phyloP scores from a whole-genome alignment of 768 basidiomycete species.

The Grammothele lineata region DNA sequence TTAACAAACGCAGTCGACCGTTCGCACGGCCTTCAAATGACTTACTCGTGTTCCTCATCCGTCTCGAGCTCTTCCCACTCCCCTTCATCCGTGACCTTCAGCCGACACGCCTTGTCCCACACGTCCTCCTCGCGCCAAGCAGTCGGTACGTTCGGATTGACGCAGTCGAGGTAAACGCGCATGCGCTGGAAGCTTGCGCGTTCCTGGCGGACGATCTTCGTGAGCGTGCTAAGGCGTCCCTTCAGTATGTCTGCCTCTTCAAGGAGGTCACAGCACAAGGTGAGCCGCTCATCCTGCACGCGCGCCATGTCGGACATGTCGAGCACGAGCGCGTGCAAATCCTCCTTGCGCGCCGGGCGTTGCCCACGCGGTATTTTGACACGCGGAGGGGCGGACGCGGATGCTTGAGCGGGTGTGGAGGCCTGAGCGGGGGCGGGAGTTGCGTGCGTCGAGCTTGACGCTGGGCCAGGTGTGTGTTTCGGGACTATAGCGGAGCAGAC shows the following conservation, averaged over 20 bases:
- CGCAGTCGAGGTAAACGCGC: conserved; percentile 2
- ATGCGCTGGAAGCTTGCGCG: conserved; percentile 4
- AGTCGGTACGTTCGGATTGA: background rate
- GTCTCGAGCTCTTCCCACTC: conserved; percentile 4
- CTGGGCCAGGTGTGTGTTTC: too few species aligned
- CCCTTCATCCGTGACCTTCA: conserved; percentile 1
- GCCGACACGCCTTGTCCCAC: conserved; percentile 5
- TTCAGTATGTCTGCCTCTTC: too few species aligned
- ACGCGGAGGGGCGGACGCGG: too few species aligned
- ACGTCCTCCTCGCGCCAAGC: conserved; percentile 5
- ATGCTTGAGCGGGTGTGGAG: too few species aligned
- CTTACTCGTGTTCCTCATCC: conserved; percentile 5
- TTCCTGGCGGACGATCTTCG: conserved; percentile 8
- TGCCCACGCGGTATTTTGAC: too few species aligned
- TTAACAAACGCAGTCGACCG: background rate
- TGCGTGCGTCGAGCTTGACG: too few species aligned
- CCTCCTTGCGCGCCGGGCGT: too few species aligned
- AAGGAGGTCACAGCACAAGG: background rate
- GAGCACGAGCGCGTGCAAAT: too few species aligned
- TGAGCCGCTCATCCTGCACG: background rate
- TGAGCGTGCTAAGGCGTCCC: background rate
- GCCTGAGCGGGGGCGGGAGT: too few species aligned
- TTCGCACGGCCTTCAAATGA: background rate
- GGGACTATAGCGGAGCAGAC: too few species aligned
- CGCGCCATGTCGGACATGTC: too few species aligned